Base-by-base conservation (phyloP, 192 early-diverging fungal genomes). In the Coemansia sp. region DNA sequence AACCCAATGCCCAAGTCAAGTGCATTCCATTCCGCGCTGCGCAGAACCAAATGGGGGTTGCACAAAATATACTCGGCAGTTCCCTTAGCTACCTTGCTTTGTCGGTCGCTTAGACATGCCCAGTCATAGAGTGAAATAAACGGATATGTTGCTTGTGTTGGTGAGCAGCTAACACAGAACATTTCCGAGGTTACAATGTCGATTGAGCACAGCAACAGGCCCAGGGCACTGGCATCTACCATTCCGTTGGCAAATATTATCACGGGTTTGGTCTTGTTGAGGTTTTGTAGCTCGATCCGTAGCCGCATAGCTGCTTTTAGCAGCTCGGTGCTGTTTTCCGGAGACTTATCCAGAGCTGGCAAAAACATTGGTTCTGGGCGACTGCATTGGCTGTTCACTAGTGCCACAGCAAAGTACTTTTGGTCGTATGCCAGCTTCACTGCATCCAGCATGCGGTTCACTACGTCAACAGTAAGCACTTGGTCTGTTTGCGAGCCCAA, bases 31-130 rank as follows among this genome's bases (percentile, higher is more conserved):
- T 75, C 72, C 49, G 61, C 62, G 54, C 72, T 60, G 2, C 62
- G 57, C 14, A 75, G 31, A 11, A 54, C 42, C 36, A 68, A 54
- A 10, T 59, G 43, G 0, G 61, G 55, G 16, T 57, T 67, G 28
- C 61, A 61, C 13, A 61, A 28, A 0, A 68, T 47, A 38, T 65
- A 75, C 58, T 65, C 72, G 5, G 61, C 72, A 3, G 58, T 68
- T 8, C 72, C 72, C 14, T 48, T 45, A 11, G 37, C 5, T 5
- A 39, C 53, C 2, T 30, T 50, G 9, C 43, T 8, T n/a, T 31
- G 46, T 20, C 49, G 16, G 5, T 19, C 28, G 46, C 43, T 37
- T 18, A 68, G 39, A 15, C 53, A 54, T 5, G 72, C 57, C 72
- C 72, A 75, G 56, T 63, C 61, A 44, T 59, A 53, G 30, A 75